phyloP scores from a whole-genome alignment of 768 basidiomycete species.

The Boletus rubroflammeus region DNA sequence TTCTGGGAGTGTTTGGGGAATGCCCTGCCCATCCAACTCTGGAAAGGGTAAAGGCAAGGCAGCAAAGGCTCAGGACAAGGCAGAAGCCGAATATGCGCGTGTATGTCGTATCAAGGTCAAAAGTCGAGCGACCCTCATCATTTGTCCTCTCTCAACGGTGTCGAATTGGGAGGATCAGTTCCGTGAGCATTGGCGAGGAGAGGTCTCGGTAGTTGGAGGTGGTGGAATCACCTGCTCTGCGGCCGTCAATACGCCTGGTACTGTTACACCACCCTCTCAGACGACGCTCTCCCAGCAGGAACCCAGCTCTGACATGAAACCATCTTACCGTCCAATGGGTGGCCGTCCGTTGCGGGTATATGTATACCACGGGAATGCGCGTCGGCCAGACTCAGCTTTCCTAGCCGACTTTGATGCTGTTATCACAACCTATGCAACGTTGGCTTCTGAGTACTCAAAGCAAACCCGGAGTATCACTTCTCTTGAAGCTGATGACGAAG shows the following conservation, averaged over 20 bases:
- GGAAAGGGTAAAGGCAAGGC: constrained; percentile 65
- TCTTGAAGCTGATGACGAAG: constrained; percentile 62
- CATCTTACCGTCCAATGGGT: constrained; percentile 37
- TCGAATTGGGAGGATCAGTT: constrained; percentile 99
- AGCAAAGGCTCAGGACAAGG: constrained; percentile 63
- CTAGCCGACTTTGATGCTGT: constrained; percentile 95
- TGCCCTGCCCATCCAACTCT: constrained; percentile 52
- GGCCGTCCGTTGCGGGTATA: constrained; percentile 75
- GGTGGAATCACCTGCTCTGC: constrained; percentile 41
- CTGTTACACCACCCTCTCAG: constrained; percentile 36
- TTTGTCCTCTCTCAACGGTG: constrained; percentile 95
- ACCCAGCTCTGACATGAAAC: constrained; percentile 21
- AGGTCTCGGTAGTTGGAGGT: constrained; percentile 81
- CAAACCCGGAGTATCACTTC: constrained; percentile 65
- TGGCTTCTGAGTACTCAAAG: constrained; percentile 93
- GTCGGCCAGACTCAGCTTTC: constrained; percentile 80
- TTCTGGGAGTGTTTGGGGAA: constrained; percentile 78
- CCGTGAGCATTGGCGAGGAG: constrained; percentile 92
- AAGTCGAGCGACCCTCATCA: constrained; percentile 89
- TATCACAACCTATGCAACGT: constrained; percentile 94
- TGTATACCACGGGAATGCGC: constrained; percentile 91
- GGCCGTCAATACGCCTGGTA: constrained; percentile 32
- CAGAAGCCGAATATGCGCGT: constrained; percentile 65
- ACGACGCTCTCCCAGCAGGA: constrained; percentile 32
- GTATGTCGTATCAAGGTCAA: constrained; percentile 75